Evolutionary conservation across 495 filamentous ascomycete genomes (phyloP), one percentile per base, ranked within the genome.

Genomic region (Hapsidospora chrysogenum): DNA sequence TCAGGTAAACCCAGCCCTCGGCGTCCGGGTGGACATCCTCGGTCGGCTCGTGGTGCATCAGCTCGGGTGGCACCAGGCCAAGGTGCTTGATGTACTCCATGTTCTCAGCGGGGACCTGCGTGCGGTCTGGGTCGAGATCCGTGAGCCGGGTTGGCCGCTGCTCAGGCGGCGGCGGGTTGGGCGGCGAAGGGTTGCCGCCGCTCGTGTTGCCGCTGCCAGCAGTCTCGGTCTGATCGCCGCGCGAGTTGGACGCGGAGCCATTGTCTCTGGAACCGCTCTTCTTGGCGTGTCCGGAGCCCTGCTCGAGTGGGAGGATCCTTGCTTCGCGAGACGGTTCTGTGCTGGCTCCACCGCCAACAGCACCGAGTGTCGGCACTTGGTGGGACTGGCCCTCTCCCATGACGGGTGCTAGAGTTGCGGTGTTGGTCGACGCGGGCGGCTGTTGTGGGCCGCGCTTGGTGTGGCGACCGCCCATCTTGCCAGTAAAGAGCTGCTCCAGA

Each of bases 1-100:
- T 85, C n/a, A 87, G 64, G 45, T 81, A 85, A 9, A 86, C 69
- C 80, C 80, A 87, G 11, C 76, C 77, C 37, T 70, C 64, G 10
- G 55, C 58, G 38, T 68, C 59, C 11, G 63, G 57, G 22, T 61
- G 58, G 18, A 66, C 57, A 39, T 76, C 62, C 20, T 44, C 42
- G 20, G 27, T 25, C 13, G 33, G 15, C 4, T 19, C 16, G 2
- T 17, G 29, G n/a, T 36, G 26, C 23, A 49, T 9, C 9, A 56
- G 43, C 21, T 60, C 56, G 1, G 65, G 66, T 25, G 66, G 63
- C 0, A 69, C 68, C 16, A 79, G 51, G 10, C 76, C 75, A 3
- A 86, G 57, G 52, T 79, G 78, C 16, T 70, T 67, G 36, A 85
- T 74, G 48, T 85, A 85, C 10, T 76, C 60, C 42, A 85, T 69